Conservation (phyloP, 805 yeast species). For the Teunomyces cretensis region DNA sequence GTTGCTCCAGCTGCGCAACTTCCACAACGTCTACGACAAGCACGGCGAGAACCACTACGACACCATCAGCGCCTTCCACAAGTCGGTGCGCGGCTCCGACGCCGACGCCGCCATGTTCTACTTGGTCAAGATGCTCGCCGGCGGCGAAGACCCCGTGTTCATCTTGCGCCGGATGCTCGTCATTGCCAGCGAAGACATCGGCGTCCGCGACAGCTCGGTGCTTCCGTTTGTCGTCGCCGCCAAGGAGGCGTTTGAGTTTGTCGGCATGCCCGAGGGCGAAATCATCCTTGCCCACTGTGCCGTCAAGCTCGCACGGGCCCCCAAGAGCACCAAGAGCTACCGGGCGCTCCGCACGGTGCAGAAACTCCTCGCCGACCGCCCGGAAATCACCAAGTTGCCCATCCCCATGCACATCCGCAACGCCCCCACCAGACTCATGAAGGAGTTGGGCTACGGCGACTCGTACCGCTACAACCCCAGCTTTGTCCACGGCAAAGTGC, state of each 20-base stretch:
- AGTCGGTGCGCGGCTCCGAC: slow-evolving; percentile 84
- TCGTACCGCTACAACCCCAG: slow-evolving; percentile 89
- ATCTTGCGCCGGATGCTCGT: slow-evolving; percentile 89
- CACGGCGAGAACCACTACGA: slow-evolving; percentile 94
- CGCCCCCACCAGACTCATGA: slow-evolving; percentile 92
- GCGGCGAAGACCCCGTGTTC: slow-evolving; percentile 92
- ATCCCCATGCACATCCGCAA: slow-evolving; percentile 85
- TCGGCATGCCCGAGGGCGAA: slow-evolving; percentile 95
- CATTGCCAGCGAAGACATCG: slow-evolving; percentile 94
- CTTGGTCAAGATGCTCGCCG: slow-evolving; percentile 80
- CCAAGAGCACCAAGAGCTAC: slow-evolving; percentile 83
- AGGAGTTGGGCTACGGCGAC: slow-evolving; percentile 79
- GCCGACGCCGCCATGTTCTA: slow-evolving; percentile 90
- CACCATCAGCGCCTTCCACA: slow-evolving; percentile 93
- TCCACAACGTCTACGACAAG: slow-evolving; percentile 68
- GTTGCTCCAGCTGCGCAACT: slow-evolving; percentile 42
- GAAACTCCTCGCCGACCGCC: slow-evolving; percentile 53
- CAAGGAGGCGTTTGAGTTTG: slow-evolving; percentile 80
- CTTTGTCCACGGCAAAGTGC: slow-evolving; percentile 66
- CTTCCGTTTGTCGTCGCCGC: slow-evolving; percentile 85
- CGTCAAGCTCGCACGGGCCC: slow-evolving; percentile 81
- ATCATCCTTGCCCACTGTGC: slow-evolving; percentile 88
- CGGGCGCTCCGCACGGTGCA: slow-evolving; percentile 75
- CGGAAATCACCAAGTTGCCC: slow-evolving; percentile 58
- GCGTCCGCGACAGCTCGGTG: slow-evolving; percentile 77